Evolutionary conservation across 805 yeast species (phyloP).

Genomic region (Naumovozyma castellii): DNA sequence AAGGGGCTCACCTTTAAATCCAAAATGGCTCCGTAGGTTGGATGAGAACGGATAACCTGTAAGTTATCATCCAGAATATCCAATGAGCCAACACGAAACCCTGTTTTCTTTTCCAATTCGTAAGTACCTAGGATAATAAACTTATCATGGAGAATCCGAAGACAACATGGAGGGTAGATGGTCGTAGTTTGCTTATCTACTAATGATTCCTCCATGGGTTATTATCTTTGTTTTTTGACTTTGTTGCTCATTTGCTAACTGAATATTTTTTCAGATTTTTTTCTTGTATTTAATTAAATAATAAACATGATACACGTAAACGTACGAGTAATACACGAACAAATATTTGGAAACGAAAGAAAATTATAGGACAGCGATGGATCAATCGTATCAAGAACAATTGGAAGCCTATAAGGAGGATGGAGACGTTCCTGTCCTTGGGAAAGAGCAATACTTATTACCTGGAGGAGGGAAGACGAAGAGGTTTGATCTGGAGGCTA

Average conservation of each 20-base stretch:
- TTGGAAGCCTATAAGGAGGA: constrained; percentile 7
- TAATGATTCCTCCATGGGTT: constrained; percentile 13
- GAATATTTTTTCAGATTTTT: not conserved
- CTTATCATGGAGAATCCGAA: constrained; percentile 44
- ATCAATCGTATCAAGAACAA: constrained; percentile 3
- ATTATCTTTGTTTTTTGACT: not conserved
- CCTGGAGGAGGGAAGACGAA: constrained; percentile 16
- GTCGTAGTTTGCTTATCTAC: constrained; percentile 31
- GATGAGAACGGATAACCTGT: constrained; percentile 17
- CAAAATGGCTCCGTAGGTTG: constrained; percentile 55
- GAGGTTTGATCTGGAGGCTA: constrained; percentile 45
- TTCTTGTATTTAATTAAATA: no score
- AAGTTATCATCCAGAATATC: constrained; percentile 33
- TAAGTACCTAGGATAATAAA: constrained; percentile 71
- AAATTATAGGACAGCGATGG: no score
- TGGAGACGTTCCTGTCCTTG: constrained; percentile 11
- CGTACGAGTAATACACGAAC: no score
- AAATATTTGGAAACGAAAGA: no score
- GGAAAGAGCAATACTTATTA: constrained; percentile 21
- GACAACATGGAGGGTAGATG: constrained; percentile 73
- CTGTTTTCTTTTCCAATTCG: constrained; percentile 50
- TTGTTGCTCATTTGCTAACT: no score
- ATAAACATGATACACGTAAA: not conserved
- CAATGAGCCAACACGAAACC: constrained; percentile 54
- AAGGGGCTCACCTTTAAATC: constrained; percentile 64